Evolutionary conservation across 768 basidiomycete species (phyloP), one percentile per base, ranked within the genome.

Genomic region (Galerina sulciceps): DNA sequence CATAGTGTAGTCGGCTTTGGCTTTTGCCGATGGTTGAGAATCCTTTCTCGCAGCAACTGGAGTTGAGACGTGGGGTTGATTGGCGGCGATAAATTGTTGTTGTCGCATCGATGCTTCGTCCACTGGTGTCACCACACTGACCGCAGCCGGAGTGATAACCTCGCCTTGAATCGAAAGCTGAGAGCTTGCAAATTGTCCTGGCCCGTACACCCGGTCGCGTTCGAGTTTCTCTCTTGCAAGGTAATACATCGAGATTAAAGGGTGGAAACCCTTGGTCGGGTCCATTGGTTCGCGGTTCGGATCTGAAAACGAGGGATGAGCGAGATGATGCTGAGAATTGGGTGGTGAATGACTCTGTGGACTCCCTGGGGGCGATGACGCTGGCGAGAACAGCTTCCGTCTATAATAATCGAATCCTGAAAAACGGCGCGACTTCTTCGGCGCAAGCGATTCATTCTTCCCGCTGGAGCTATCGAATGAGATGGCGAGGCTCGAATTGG

Each of bases 191-290:
- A 99, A 99, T 61, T 92, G 88, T 3, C 95, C 95, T 0, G 89
- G 88, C 0, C 96, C 97, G 73, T 96, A 99, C 6, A 99, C 91
- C 51, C 85, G 83, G 65, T 99, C 97, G 54, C 97, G 81, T 69
- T 99, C 95, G 68, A 95, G 80, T 81, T 98, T 99, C 79, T 99
- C 97, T 53, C 93, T 81, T 4, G 96, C 92, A 17, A 99, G 86
- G 77, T 88, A 98, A 73, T 99, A 99, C 76, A 99, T 98, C 31
- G 95, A 94, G 45, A 99, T 84, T 23, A 99, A 82, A 0, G 94
- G 96, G 71, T 98, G 94, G 78, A 94, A 99, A 1, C 95, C 97
- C 53, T 85, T 79, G 13, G 94, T 96, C 4, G 96, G 96, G 69
- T 99, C 96, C 61, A 78, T 62, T 10, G 81, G 82, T 59, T 88